Conservation (phyloP, 1,284 basidiomycete genomes). For the Heliocybe sulcata region DNA sequence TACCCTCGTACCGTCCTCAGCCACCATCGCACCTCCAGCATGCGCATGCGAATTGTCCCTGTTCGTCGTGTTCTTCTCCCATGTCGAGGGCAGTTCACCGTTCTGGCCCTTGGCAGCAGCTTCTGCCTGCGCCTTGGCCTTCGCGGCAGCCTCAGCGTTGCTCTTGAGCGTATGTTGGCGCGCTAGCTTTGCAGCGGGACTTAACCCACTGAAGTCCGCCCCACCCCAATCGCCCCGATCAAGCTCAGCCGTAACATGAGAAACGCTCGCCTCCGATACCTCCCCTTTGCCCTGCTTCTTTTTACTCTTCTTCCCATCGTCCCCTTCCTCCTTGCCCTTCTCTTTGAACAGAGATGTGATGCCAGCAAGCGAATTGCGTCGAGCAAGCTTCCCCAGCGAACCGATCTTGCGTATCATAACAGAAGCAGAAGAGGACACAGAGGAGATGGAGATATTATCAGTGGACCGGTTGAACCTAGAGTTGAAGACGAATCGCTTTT, state of each 20-base stretch:
- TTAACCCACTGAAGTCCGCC: slow-evolving; percentile 68
- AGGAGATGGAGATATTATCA: slow-evolving; percentile 95
- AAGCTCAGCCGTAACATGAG: slow-evolving; percentile 81
- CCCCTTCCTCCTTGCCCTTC: slow-evolving; percentile 58
- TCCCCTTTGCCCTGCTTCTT: slow-evolving; percentile 55
- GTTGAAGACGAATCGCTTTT: slow-evolving; percentile 81
- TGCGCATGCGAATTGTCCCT: slow-evolving; percentile 37
- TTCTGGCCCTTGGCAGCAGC: slow-evolving; percentile 30
- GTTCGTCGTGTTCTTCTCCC: slow-evolving; percentile 78
- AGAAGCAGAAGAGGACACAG: slow-evolving; percentile 93
- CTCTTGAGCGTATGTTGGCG: slow-evolving; percentile 84
- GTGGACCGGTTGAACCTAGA: slow-evolving; percentile 89
- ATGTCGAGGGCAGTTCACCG: slow-evolving; percentile 45
- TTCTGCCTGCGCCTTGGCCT: slow-evolving; percentile 51
- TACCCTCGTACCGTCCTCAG: slow-evolving; percentile 63
- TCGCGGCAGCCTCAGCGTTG: slow-evolving; percentile 77
- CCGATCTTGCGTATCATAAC: slow-evolving; percentile 98
- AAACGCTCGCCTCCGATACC: slow-evolving; percentile 70
- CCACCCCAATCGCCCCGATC: slow-evolving; percentile 54
- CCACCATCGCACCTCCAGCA: slow-evolving; percentile 34
- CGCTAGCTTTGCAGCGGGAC: slow-evolving; percentile 89
- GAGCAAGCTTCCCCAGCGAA: slow-evolving; percentile 85
- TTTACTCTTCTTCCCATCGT: slow-evolving; percentile 33
- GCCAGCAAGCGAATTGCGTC: slow-evolving; percentile 84
- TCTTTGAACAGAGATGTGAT: slow-evolving; percentile 95